These are phyloP conservation scores for Hyaloperonospora arabidopsidis DNA, from an alignment of 352 stramenopile genomes.

Conservation along the genomic window DNA sequence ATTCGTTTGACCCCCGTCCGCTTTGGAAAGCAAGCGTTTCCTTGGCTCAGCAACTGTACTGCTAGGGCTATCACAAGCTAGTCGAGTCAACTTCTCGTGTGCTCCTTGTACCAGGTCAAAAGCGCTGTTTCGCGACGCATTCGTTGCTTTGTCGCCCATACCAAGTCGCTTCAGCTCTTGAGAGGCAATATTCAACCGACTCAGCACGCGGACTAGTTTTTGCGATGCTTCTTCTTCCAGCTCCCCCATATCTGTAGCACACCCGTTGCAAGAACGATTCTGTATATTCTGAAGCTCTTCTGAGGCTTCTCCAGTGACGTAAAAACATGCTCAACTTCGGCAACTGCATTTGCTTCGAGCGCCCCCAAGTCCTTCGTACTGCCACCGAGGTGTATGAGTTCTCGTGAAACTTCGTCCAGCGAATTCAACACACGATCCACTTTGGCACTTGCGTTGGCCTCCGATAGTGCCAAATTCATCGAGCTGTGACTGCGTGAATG, in stretches of 20 bases:
- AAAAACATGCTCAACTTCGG: constrained; percentile 13
- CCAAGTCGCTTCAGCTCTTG: constrained; percentile 35
- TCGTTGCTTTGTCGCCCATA: constrained; percentile 21
- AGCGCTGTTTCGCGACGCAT: constrained; percentile 12
- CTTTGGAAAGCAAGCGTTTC: neutral
- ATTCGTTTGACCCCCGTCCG: neutral
- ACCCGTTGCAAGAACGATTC: constrained; percentile 15
- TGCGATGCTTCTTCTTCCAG: constrained; percentile 19
- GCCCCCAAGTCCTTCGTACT: constrained; percentile 9
- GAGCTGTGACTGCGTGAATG: constrained; percentile 19
- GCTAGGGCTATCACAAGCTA: constrained; percentile 7
- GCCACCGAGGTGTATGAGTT: constrained; percentile 33
- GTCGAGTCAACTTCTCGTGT: constrained; percentile 11
- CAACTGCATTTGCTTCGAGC: constrained; percentile 12
- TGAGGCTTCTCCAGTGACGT: constrained; percentile 33
- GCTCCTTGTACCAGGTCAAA: constrained; percentile 21
- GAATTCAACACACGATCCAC: constrained; percentile 17
- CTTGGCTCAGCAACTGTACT: constrained; percentile 4
- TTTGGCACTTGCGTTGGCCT: constrained; percentile 12
- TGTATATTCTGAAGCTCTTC: constrained; percentile 31
- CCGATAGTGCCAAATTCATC: constrained; percentile 15
- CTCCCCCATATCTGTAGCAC: constrained; percentile 8
- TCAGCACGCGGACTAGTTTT: constrained; percentile 21
- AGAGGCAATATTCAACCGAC: constrained; percentile 34
- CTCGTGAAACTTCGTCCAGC: constrained; percentile 33